Conservation (phyloP, 805 yeast genomes). For the Candida fluviatilis region DNA sequence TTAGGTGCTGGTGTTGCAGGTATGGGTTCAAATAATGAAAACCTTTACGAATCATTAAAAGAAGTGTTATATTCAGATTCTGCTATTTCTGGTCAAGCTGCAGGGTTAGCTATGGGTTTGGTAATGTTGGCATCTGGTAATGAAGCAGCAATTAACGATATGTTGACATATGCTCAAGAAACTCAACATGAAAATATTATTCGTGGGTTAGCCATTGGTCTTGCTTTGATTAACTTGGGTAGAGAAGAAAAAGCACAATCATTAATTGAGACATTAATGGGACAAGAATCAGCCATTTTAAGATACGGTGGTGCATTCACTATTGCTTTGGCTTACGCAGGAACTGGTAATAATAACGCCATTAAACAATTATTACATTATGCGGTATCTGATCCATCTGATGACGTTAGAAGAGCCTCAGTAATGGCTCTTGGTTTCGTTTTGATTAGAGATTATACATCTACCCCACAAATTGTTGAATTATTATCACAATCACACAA, state of each 20-base stretch:
- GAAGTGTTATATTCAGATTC: conserved; percentile 84
- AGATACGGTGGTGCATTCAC: conserved; percentile 97
- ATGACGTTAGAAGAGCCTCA: conserved; percentile 95
- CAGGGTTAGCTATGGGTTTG: conserved; percentile 93
- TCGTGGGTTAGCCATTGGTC: conserved; percentile 87
- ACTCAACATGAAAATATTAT: conserved; percentile 94
- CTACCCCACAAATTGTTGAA: conserved; percentile 94
- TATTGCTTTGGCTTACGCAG: conserved; percentile 92
- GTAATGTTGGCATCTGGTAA: conserved; percentile 85
- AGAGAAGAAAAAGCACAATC: conserved; percentile 76
- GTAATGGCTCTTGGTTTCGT: conserved; percentile 90
- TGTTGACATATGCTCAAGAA: conserved; percentile 88
- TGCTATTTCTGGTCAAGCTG: conserved; percentile 94
- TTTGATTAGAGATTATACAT: conserved; percentile 81
- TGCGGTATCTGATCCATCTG: conserved; percentile 95
- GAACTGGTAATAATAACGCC: conserved; percentile 88
- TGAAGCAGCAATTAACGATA: conserved; percentile 62
- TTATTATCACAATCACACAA: conserved; percentile 90
- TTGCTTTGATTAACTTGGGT: conserved; percentile 83
- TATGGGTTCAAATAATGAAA: conserved; percentile 79
- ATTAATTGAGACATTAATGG: conserved; percentile 60
- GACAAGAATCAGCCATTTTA: conserved; percentile 74
- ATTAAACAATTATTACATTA: conserved; percentile 81
- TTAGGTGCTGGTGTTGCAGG: conserved; percentile 96
- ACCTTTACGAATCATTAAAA: conserved; percentile 75